Conservation (phyloP, 140 eudicot genomes). For the Flaveria floridana region DNA sequence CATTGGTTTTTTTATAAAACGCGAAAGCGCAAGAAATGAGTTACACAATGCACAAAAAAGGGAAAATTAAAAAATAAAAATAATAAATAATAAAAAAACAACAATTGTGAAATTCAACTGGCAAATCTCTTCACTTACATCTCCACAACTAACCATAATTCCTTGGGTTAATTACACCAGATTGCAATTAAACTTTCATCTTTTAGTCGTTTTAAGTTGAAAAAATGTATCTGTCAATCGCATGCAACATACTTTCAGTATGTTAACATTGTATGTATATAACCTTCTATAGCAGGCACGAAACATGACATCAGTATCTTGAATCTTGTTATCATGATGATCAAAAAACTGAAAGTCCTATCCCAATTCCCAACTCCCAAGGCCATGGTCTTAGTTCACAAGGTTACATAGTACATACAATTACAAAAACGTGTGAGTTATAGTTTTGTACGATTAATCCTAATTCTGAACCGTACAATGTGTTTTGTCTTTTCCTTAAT, state of each 20-base stretch:
- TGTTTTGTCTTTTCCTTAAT: neutral
- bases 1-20: neutral
- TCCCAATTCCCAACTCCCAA: neutral
- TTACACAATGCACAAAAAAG: too few relatives aligned
- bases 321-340: neutral
- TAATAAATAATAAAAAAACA: too few relatives aligned
- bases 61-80: too few relatives aligned
- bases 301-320: neutral
- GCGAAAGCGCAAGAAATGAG: neutral
- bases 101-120: neutral
- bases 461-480: neutral
- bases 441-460: neutral
- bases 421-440: neutral
- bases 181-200: neutral
- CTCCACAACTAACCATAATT: neutral
- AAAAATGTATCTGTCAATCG: neutral
- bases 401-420: conserved; percentile 7
- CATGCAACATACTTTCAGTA: neutral
- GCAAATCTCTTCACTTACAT: neutral
- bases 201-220: neutral
- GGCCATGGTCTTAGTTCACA: neutral
- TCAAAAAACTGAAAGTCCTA: neutral
- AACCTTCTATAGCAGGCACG: neutral
- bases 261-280: neutral
- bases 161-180: neutral